Base-by-base conservation (phyloP, 352 stramenopile genomes). In the Aphanomyces cochlioides region DNA sequence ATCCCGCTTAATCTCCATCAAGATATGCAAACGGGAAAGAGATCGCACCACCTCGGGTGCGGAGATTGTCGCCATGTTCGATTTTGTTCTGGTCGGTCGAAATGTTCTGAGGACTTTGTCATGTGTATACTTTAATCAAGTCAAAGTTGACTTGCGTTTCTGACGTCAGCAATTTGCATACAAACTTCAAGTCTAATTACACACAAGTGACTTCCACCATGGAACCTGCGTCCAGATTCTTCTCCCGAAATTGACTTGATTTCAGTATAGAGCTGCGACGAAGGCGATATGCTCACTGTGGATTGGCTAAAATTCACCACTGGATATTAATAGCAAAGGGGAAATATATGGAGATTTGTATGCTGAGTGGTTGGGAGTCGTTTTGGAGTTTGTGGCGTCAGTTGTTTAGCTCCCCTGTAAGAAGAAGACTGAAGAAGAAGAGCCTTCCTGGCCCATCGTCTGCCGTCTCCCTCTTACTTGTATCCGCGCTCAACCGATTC, bases 351-450 rank as follows among this genome's bases (percentile, higher is more conserved):
- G 57, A 43, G 3, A 28, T 66, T 66, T 66, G 57, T 66, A 66
- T 66, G 38, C 34, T 47, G 37, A 66, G 57, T 36, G 15, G 57
- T 12, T 21, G 57, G 38, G 15, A 36, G n/a, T n/a, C 57, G 57
- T 40, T 66, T 66, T 28, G 13, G 3, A 47, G 45, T 58, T 58
- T 13, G 50, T 58, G 50, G 7, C 36, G 50, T 66, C 57, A 66
- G 57, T 66, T 66, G 57, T 53, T 34, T 41, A 66, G 57, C 57
- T 48, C 57, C 57, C 34, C 38, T 47, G 57, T 36, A 21, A 47
- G 37, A 66, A 12, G 7, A 40, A 66, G 57, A 36, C 57, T 19
- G 37, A 40, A 43, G 28, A 41, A 34, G 57, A 66, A 58, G 15
- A 58, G 21, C 56, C 10, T 47, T 38, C 34, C 56, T 4, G 4